Percentiles rank a stretch among this genome's conserved stretches.
phyloP scores from a whole-genome alignment of 169 alveolate species.

The Perkinsus olseni region DNA sequence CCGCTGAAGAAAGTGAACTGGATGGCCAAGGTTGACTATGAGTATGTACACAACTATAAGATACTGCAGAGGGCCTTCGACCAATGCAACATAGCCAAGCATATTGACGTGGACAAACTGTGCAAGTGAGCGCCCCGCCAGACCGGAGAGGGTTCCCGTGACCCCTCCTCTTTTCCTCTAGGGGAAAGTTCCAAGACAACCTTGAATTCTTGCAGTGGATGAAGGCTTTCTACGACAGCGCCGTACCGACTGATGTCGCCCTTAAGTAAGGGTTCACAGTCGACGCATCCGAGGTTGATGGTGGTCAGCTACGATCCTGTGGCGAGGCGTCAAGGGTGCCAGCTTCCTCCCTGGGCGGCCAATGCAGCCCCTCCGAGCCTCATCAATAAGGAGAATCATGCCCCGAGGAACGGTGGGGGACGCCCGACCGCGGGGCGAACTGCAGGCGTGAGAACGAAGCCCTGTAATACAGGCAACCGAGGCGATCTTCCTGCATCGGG shows the following conservation, averaged over 20 bases:
- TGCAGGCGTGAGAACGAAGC: not conserved
- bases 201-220: constrained; percentile 95
- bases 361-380: not conserved
- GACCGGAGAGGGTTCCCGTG: constrained; percentile 14
- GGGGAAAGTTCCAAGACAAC: constrained; percentile 90
- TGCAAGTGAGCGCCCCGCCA: not conserved
- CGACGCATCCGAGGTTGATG: not conserved
- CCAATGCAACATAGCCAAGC: constrained; percentile 66
- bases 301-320: not conserved
- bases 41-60: constrained; percentile 84
- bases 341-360: not conserved
- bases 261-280: constrained; percentile 2
- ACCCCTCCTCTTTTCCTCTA: constrained; percentile 34
- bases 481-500: no score
- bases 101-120: constrained; percentile 80
- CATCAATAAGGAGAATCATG: constrained; percentile 16
- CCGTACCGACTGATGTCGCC: constrained; percentile 29
- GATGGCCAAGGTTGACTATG: constrained; percentile 90
- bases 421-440: not conserved
- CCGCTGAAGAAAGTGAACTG: constrained; percentile 82
- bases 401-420: constrained; percentile 4
- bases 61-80: constrained; percentile 85
- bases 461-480: no score
- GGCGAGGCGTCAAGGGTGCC: not conserved
- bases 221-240: constrained; percentile 81